Conservation (phyloP, 73 alveolate species). For the Paramecium sexaurelia region DNA sequence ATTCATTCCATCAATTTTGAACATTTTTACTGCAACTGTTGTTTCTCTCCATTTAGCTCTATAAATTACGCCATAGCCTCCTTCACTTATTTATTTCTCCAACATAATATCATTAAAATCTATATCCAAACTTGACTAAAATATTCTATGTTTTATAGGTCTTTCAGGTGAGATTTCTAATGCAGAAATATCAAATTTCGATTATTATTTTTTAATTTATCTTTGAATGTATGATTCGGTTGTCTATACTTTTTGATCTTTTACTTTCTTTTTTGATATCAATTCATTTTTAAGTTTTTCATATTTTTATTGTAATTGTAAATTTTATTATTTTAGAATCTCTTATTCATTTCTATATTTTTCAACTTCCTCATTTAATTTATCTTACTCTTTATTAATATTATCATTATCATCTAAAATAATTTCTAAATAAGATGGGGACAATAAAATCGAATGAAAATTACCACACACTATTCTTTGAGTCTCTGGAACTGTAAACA, state of each 20-base stretch:
- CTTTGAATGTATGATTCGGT: constrained; percentile 53
- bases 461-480: constrained; percentile 43
- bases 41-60: constrained; percentile 98
- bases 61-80: constrained; percentile 97
- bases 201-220: constrained; percentile 48
- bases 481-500: constrained; percentile 18
- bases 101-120: constrained; percentile 85
- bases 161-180: constrained; percentile 68
- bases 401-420: not conserved
- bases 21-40: constrained; percentile 95
- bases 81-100: constrained; percentile 92
- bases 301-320: not conserved
- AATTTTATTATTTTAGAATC: not conserved
- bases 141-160: constrained; percentile 69
- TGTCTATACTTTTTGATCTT: constrained; percentile 45
- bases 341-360: constrained; percentile 30
- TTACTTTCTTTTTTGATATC: not conserved
- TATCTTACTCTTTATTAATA: not conserved
- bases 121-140: constrained; percentile 86
- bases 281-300: constrained; percentile 16
- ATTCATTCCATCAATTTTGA: constrained; percentile 91
- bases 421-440: not conserved
- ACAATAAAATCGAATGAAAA: constrained; percentile 29
- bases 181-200: constrained; percentile 65
- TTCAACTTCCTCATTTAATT: constrained; percentile 16